These are phyloP conservation scores for Moricandia arvensis DNA, from an alignment of 345 rosid genomes.

Conservation along the genomic window DNA sequence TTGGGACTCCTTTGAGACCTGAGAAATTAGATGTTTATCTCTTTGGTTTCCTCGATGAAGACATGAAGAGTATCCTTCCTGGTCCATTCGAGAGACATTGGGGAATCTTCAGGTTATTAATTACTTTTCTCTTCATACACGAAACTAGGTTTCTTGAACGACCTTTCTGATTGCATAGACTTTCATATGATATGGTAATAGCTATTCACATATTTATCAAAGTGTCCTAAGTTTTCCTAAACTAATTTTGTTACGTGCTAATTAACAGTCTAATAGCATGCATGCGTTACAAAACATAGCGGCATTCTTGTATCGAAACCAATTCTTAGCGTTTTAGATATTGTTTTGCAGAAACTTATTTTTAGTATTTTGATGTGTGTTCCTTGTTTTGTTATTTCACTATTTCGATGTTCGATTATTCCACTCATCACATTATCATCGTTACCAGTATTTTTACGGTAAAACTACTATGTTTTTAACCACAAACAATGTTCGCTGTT, in stretches of 20 bases:
- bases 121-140: too few species aligned
- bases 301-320: background rate
- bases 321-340: background rate
- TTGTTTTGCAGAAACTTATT: background rate
- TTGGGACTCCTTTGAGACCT: slow-evolving; percentile 72
- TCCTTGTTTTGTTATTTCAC: background rate
- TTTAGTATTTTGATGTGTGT: background rate
- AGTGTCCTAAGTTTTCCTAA: background rate
- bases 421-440: background rate
- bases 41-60: slow-evolving; percentile 71
- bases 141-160: too few species aligned
- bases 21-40: slow-evolving; percentile 55
- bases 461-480: background rate
- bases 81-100: slow-evolving; percentile 86
- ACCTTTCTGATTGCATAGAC: too few species aligned
- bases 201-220: background rate
- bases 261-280: background rate
- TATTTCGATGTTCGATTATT: background rate
- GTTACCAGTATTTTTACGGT: background rate
- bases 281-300: background rate
- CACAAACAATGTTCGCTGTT: too few species aligned
- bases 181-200: too few species aligned
- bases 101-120: slow-evolving; percentile 86
- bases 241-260: background rate
- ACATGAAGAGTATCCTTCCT: slow-evolving; percentile 67